These are phyloP conservation scores for Blastobotrys ciferrii DNA, from an alignment of 1,139 yeast species.

Conservation along the genomic window DNA sequence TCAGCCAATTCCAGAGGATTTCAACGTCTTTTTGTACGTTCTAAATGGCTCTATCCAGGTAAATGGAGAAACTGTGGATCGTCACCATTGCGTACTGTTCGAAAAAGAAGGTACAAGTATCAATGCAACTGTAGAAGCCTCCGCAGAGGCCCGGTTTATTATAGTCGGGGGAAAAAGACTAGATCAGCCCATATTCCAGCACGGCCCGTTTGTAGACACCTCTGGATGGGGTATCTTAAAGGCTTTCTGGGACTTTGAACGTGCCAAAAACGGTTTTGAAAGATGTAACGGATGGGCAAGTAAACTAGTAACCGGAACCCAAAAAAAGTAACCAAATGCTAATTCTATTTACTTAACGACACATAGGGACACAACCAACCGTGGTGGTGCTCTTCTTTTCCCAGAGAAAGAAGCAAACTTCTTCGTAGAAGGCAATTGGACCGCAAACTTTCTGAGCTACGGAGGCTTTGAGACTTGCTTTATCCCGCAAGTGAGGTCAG, in stretches of 20 bases:
- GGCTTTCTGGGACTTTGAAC: slow-evolving; percentile 70
- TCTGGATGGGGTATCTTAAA: slow-evolving; percentile 58
- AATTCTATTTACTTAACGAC: too few relatives aligned
- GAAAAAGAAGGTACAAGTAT: slow-evolving; percentile 33
- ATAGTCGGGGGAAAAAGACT: slow-evolving; percentile 75
- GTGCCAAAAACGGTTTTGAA: slow-evolving; percentile 71
- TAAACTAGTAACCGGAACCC: too few relatives aligned
- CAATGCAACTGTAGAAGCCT: slow-evolving; percentile 24
- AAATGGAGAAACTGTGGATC: slow-evolving; percentile 43
- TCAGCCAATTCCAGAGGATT: slow-evolving; percentile 61
- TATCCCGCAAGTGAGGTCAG: too few relatives aligned
- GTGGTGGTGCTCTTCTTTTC: too few relatives aligned
- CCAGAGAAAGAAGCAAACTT: too few relatives aligned
- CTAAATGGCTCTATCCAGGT: slow-evolving; percentile 59
- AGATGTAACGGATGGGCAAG: slow-evolving; percentile 66
- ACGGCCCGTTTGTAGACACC: slow-evolving; percentile 89
- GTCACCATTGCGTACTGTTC: slow-evolving; percentile 47
- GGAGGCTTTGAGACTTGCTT: too few relatives aligned
- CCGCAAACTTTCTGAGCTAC: too few relatives aligned
- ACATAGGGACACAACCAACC: too few relatives aligned
- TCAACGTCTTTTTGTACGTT: slow-evolving; percentile 72
- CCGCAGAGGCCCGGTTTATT: slow-evolving; percentile 53
- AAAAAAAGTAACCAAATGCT: too few relatives aligned
- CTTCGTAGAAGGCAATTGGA: too few relatives aligned
- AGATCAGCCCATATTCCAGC: slow-evolving; percentile 77